A percentile compares a stretch with the other conserved stretches of the same genome.
Conservation (phyloP, 768 basidiomycete species). For the Calocybe cyanea region DNA sequence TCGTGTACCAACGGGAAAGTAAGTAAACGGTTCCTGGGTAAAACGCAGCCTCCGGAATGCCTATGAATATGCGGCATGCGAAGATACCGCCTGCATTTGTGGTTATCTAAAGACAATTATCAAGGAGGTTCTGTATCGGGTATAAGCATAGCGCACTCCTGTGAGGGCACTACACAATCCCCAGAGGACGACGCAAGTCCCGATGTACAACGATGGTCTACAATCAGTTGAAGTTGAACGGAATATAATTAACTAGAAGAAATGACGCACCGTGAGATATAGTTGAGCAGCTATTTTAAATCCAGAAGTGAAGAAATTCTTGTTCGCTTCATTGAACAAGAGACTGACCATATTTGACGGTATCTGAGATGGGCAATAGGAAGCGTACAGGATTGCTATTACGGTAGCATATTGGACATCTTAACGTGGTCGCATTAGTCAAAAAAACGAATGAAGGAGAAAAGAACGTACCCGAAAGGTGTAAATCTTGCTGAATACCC, state of each 20-base stretch:
- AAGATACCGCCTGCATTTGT: constrained; percentile 51
- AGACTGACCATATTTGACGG: constrained; percentile 60
- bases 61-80: constrained; percentile 56
- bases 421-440: constrained; percentile 22
- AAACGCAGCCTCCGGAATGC: constrained; percentile 64
- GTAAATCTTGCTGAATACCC: constrained; percentile 46
- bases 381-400: constrained; percentile 51
- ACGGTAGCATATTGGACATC: constrained; percentile 51
- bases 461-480: constrained; percentile 33
- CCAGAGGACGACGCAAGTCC: constrained; percentile 57
- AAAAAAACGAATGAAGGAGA: not conserved
- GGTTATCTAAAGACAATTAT: constrained; percentile 36
- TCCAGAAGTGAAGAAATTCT: not conserved
- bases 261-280: constrained; percentile 40
- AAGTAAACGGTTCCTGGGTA: constrained; percentile 53
- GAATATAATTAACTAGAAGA: too few species aligned
- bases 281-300: constrained; percentile 8
- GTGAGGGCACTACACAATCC: constrained; percentile 60
- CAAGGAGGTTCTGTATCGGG: too few species aligned
- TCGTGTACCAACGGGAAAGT: constrained; percentile 53
- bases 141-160: constrained; percentile 35
- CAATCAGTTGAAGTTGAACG: too few species aligned
- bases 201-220: constrained; percentile 63
- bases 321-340: not conserved
- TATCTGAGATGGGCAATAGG: constrained; percentile 61